Percentiles rank a stretch among this genome's conserved stretches.
These are phyloP conservation scores for Amaranthus cruentus DNA, from an alignment of 148 eudicot genomes.

Conservation along the genomic window DNA sequence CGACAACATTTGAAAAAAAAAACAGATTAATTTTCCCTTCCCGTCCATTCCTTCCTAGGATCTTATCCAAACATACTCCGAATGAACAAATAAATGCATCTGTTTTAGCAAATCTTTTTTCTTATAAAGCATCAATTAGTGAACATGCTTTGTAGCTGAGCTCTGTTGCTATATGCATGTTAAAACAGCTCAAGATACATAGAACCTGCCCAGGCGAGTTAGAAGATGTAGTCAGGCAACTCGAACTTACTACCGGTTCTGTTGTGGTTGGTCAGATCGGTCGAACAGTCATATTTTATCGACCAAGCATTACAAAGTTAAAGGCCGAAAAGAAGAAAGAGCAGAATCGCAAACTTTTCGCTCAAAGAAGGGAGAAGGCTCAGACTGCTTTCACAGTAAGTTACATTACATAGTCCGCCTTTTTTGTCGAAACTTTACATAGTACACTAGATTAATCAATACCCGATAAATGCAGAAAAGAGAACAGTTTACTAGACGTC, in stretches of 20 bases:
- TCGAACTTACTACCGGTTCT: slow-evolving; percentile 68
- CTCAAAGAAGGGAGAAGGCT: slow-evolving; percentile 32
- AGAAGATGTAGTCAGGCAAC: slow-evolving; percentile 58
- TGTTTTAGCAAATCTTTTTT: neutral
- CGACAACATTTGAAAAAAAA: too few species aligned
- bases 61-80: too few species aligned
- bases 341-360: slow-evolving; percentile 37
- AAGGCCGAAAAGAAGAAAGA: slow-evolving; percentile 83
- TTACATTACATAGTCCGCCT: neutral
- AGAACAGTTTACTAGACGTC: slow-evolving; percentile 4
- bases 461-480: slow-evolving; percentile 18
- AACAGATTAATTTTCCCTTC: too few species aligned
- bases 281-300: slow-evolving; percentile 82
- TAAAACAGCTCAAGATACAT: slow-evolving; percentile 73
- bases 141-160: neutral
- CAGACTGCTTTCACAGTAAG: slow-evolving; percentile 41
- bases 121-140: neutral
- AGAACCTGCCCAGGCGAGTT: slow-evolving; percentile 64
- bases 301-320: slow-evolving; percentile 75
- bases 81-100: neutral
- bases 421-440: neutral
- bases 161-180: neutral
- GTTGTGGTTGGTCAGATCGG: slow-evolving; percentile 76
- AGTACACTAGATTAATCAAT: neutral
- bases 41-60: too few species aligned